Percentiles rank a stretch among this genome's conserved stretches.
phyloP scores from a whole-genome alignment of 148 eudicot genomes.

The Vaccinium darrowii region DNA sequence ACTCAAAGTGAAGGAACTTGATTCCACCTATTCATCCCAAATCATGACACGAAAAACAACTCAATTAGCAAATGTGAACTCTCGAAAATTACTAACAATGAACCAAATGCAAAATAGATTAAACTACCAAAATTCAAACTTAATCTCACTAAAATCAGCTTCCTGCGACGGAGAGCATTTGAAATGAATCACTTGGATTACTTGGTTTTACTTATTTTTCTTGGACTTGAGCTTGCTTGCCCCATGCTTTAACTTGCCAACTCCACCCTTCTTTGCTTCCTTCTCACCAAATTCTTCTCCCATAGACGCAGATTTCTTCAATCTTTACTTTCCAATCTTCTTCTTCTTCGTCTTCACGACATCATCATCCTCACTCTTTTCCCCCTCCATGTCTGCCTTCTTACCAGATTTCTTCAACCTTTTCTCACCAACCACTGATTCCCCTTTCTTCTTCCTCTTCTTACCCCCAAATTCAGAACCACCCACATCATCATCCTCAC shows the following conservation, averaged over 20 bases:
- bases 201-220: constrained; percentile 13
- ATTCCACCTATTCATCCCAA: too few species aligned
- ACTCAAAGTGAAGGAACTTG: background rate
- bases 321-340: background rate
- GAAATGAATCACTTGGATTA: background rate
- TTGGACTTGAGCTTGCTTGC: constrained; percentile 9
- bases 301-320: background rate
- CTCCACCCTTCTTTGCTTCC: background rate
- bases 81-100: background rate
- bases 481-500: background rate
- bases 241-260: constrained; percentile 13
- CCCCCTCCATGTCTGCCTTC: background rate
- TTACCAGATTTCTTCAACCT: background rate
- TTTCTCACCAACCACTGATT: constrained; percentile 2
- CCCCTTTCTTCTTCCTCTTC: constrained; percentile 4
- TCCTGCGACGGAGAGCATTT: background rate
- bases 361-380: background rate
- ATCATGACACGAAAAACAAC: too few species aligned
- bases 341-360: constrained; percentile 10
- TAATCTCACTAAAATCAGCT: background rate
- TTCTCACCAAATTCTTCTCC: background rate
- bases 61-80: background rate
- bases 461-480: background rate
- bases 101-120: background rate
- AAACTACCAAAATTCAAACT: constrained; percentile 7